Evolutionary conservation across 2,329 filamentous ascomycete species (phyloP), one percentile per base, ranked within the genome.

Genomic region (Talaromyces verruculosus): DNA sequence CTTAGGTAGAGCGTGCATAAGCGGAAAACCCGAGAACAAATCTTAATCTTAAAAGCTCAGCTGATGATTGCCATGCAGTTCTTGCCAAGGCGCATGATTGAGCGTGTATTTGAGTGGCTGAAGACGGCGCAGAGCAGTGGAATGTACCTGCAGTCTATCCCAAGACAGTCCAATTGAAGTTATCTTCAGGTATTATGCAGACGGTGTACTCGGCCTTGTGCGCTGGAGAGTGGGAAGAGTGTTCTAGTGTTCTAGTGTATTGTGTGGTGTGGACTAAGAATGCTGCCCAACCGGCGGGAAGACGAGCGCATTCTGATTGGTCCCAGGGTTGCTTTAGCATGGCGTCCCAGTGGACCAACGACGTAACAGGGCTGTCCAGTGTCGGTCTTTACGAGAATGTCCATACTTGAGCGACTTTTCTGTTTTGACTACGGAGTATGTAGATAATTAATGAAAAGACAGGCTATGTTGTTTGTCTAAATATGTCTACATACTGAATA

Each of bases 241-340:
- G 25, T 25, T 25, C 25, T 25, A 2, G 3, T 8, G 22, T 49
- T 49, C 47, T 49, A 22, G 43, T 17, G 47, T 33, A 8, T n/a
- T 10, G 49, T n/a, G 49, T 53, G 8, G n/a, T 17, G 7, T 13
- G 22, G 49, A 55, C 17, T 33, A 35, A 11, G 51, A 33, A 55
- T 55, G 53, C 30, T 57, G 53, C 53, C 53, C 53, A 57, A 57
- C 53, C 30, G 17, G 53, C n/a, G 51, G 51, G 30, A 55, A 35
- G 30, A 35, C 3, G 30, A 35, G 51, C 2, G 30, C 30, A 7
- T 15, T 57, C 33, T 57, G 53, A 57, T 57, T 57, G 53, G 53
- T 25, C 53, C 33, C 53, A 39, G 28, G 22, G 25, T 8, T 53
- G 28, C 49, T n/a, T 53, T 53, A 10, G 47, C 28, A 53, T n/a